These are phyloP conservation scores for Colletotrichum navitas DNA, from an alignment of 2,329 filamentous ascomycete species.

Conservation along the genomic window DNA sequence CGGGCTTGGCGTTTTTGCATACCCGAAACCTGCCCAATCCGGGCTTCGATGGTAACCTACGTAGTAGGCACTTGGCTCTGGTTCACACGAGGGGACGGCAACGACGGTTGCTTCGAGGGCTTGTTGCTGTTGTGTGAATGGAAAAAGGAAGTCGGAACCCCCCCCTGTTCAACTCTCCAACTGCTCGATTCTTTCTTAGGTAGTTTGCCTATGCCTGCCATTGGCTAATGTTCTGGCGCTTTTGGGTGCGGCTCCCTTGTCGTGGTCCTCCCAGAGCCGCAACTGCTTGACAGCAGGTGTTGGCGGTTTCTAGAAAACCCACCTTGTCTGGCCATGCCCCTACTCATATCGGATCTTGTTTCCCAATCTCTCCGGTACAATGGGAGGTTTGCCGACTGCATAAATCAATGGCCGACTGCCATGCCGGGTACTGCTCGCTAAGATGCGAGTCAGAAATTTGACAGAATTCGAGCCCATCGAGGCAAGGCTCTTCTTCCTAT, in stretches of 20 bases:
- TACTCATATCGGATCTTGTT: not conserved
- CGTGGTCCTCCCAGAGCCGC: conserved; percentile 30
- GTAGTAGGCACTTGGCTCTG: not conserved
- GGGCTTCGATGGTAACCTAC: not conserved
- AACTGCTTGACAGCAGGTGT: conserved; percentile 21
- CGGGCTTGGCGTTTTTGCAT: conserved; percentile 16
- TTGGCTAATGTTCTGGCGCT: conserved; percentile 8
- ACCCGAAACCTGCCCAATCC: not conserved
- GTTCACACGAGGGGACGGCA: not conserved
- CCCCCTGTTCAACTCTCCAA: conserved; percentile 8
- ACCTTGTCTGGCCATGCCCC: not conserved
- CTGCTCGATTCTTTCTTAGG: not conserved
- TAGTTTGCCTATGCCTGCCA: not conserved
- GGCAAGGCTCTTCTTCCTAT: not conserved
- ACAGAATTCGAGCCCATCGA: conserved; percentile 10
- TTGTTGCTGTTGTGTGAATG: not conserved
- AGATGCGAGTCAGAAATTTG: not conserved
- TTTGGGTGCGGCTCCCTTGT: conserved; percentile 9
- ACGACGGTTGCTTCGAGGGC: not conserved
- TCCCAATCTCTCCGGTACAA: not conserved
- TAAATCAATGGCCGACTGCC: not conserved
- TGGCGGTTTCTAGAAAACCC: conserved; percentile 12
- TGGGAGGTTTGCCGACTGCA: not conserved
- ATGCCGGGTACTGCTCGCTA: not conserved
- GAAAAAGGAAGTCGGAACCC: not conserved